Conservation (phyloP, 2,329 filamentous ascomycete species). For the Trichophyton rubrum region DNA sequence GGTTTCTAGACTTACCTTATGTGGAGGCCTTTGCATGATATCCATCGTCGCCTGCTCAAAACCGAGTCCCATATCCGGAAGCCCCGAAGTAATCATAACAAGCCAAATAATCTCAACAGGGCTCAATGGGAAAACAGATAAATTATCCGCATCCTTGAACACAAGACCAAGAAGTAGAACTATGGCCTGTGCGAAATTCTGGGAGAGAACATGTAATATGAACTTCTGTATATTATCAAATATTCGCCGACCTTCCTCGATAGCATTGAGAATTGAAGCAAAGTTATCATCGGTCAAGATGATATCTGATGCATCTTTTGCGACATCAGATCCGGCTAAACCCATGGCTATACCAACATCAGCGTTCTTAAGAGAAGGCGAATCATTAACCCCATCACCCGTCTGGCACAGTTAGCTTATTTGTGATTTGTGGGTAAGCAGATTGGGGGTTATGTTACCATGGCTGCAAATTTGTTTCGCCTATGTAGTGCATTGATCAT, state of each 20-base stretch:
- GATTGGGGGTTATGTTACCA: slow-evolving; percentile 33
- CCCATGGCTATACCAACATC: slow-evolving; percentile 88
- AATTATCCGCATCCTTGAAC: slow-evolving; percentile 57
- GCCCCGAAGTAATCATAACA: slow-evolving; percentile 79
- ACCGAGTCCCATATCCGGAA: slow-evolving; percentile 77
- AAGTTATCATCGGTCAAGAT: slow-evolving; percentile 37
- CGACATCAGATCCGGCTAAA: slow-evolving; percentile 65
- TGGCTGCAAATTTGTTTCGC: slow-evolving; percentile 63
- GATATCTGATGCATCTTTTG: slow-evolving; percentile 55
- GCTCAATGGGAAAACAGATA: slow-evolving; percentile 74
- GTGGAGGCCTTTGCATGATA: slow-evolving; percentile 68
- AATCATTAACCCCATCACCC: slow-evolving; percentile 78
- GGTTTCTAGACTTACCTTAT: slow-evolving; percentile 33
- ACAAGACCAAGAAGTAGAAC: slow-evolving; percentile 67
- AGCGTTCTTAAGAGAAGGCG: slow-evolving; percentile 64
- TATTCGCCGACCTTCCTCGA: slow-evolving; percentile 71
- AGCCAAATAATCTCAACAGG: slow-evolving; percentile 86
- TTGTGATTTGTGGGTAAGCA: background rate
- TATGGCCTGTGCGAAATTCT: slow-evolving; percentile 74
- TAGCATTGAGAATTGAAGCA: slow-evolving; percentile 69
- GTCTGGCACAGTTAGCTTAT: slow-evolving; percentile 31
- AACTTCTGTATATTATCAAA: slow-evolving; percentile 88
- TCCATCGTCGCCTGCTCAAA: slow-evolving; percentile 63
- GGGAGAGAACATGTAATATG: slow-evolving; percentile 62
- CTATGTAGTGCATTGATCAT: slow-evolving; percentile 57